Percentiles rank a stretch among this genome's conserved stretches.
Conservation (phyloP, 495 filamentous ascomycete species). For the Penicillium psychrofluorescens region DNA sequence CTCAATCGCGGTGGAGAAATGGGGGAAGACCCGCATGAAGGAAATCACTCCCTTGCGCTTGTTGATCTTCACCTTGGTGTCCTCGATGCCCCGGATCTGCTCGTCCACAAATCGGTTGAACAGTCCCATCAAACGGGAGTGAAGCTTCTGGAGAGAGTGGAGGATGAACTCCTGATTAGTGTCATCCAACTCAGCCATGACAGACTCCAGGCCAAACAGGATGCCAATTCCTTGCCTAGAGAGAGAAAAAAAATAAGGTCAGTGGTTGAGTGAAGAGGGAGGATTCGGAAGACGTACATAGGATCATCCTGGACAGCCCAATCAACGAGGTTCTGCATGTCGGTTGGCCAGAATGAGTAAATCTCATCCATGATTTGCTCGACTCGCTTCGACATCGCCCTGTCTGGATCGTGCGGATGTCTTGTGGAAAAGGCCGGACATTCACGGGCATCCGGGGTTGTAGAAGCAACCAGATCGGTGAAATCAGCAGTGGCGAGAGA, state of each 20-base stretch:
- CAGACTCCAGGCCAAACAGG: conserved; percentile 69
- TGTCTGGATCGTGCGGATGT: conserved; percentile 75
- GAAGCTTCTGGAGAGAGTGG: conserved; percentile 69
- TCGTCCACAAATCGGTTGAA: conserved; percentile 91
- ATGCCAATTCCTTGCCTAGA: conserved; percentile 81
- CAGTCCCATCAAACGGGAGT: conserved; percentile 63
- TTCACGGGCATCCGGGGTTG: conserved; percentile 57
- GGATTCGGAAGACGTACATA: conserved; percentile 39
- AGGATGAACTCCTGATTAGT: conserved; percentile 88
- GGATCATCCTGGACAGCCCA: conserved; percentile 78
- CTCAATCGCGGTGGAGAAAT: conserved; percentile 73
- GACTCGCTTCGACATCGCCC: conserved; percentile 70
- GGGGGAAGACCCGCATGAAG: conserved; percentile 88
- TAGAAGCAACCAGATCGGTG: conserved; percentile 61
- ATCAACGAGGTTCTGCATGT: conserved; percentile 73
- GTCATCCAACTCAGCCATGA: conserved; percentile 69
- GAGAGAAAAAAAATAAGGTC: background rate
- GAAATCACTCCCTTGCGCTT: conserved; percentile 94
- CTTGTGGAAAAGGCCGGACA: conserved; percentile 63
- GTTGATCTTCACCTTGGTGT: conserved; percentile 98
- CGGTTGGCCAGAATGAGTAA: conserved; percentile 71
- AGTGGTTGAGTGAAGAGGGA: conserved; percentile 1
- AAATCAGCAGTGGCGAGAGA: conserved; percentile 74
- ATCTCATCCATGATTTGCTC: conserved; percentile 80
- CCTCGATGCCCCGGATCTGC: conserved; percentile 90